Evolutionary conservation across 371 early-diverging fungal species (phyloP), one percentile per base, ranked within the genome.

Genomic region (Astathelohania contejeani): DNA sequence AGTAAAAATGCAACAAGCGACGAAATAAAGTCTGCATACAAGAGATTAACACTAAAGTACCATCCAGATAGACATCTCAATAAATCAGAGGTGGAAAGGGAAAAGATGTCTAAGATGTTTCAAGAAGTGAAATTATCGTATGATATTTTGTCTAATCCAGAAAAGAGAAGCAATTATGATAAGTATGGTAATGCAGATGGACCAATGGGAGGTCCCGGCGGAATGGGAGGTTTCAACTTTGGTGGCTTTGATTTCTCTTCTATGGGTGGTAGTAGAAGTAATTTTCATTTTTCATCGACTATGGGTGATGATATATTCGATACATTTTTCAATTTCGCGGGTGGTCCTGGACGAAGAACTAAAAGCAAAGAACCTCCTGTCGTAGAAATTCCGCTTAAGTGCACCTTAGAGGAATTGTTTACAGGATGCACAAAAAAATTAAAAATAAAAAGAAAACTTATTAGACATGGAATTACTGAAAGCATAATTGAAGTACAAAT

Each of bases 1-100:
- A 76, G 78, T 10, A 86, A 83, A 72, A 66, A 72, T 10, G 87
- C 87, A 29, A 74, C 80, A 0, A 87, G 87, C 12, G 72, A 68
- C 3, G 86, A 92, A 53, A 84, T 97, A 57, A 90, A 89, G 71
- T 87, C 86, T 69, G 85, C 95, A 16, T 97, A 90, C 72, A 78
- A 88, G 65, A 89, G 87, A 79, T 60, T 71, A n/a, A 77, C 79
- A 4, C 65, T 75, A 25, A 78, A 77, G 66, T 79, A 76, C 70
- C 82, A 82, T 67, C 81, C 81, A 0, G 80, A 79, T 58, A 68
- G 76, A 45, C 78, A 82, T 61, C 76, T 75, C 7, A 79, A 83
- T 63, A 81, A 82, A 63, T 79, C 81, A 51, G 84, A 83, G 42
- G 74, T 67, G 32, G 81, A 82, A 28, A 82, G 80, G 47, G 76